Base-by-base conservation (phyloP, 306 rosid species). In the Vicia sativa region DNA sequence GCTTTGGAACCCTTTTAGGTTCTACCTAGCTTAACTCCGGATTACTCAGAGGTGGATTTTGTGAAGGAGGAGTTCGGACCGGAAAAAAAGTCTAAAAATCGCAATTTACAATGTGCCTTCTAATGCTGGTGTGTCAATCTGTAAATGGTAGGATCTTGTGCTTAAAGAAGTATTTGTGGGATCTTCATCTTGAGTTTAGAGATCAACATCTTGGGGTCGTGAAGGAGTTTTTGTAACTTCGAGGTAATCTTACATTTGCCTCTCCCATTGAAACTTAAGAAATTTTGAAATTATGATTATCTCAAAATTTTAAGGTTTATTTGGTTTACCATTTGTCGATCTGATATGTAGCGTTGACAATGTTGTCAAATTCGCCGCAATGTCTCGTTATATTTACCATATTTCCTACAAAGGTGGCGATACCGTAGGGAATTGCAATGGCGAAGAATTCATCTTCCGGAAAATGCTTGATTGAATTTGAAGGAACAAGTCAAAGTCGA, bases 11-110 rank as follows among this genome's bases (percentile, higher is more conserved):
- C 52, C 52, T 62, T 41, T 49, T 39, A 11, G 34, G 19, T 39
- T 49, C 67, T 41, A 38, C 39, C 45, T 60, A 60, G 44, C 44
- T 58, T 58, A 9, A 21, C 91, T 54, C 96, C 91, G 6, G 29
- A 5, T 48, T 31, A 74, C 91, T 55, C 89, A 0, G 31, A 38
- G 16, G 49, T 38, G 18, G 67, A 37, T 12, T 12, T 62, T 62
- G 37, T 9, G 43, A 62, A 37, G 26, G 34, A 61, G 49, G 48
- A 48, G 62, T 38, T 18, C 49, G 11, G 49, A 34, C 25, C 26
- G 14, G 64, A 16, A 58, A 58, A 15, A 15, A 34, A 8, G 64
- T 58, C 23, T 4, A 29, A n/a, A n/a, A 25, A 34, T 59, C 4
- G 23, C 19, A 14, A 35, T 59, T 13, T 15, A 29, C 29, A 35